A percentile compares a stretch with the other conserved stretches of the same genome.
Conservation (phyloP, 2,329 filamentous ascomycete genomes). For the Capronia americana region DNA sequence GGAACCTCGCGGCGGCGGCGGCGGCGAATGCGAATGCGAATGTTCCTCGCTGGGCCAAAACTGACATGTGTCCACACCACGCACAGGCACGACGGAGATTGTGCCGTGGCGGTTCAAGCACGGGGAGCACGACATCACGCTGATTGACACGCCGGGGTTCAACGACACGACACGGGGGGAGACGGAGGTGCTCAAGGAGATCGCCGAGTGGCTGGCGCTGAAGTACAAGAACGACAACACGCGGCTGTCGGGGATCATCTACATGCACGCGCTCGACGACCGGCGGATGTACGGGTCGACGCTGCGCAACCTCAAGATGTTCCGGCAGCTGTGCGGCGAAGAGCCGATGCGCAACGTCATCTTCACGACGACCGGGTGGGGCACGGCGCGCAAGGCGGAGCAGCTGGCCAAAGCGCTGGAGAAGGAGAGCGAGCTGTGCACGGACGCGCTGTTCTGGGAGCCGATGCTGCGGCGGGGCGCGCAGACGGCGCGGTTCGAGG, state of each 20-base stretch:
- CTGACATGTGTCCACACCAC: neutral
- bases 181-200: conserved; percentile 22
- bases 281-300: conserved; percentile 25
- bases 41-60: neutral
- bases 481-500: neutral
- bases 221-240: conserved; percentile 8
- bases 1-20: too few relatives aligned
- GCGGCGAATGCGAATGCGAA: too few relatives aligned
- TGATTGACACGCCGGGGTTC: conserved; percentile 36
- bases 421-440: neutral
- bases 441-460: neutral
- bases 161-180: conserved; percentile 27
- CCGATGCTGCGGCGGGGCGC: neutral
- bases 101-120: neutral
- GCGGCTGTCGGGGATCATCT: conserved; percentile 28
- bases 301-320: conserved; percentile 25
- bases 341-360: conserved; percentile 4
- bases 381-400: neutral
- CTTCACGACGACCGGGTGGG: conserved; percentile 31
- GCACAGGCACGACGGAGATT: neutral
- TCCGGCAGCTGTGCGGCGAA: conserved; percentile 28
- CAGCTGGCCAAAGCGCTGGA: neutral
- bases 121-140: neutral
- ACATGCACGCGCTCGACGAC: conserved; percentile 32
- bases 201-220: conserved; percentile 24